Evolutionary conservation across 805 yeast genomes (phyloP).

Genomic region (Wickerhamiella spandovensis): DNA sequence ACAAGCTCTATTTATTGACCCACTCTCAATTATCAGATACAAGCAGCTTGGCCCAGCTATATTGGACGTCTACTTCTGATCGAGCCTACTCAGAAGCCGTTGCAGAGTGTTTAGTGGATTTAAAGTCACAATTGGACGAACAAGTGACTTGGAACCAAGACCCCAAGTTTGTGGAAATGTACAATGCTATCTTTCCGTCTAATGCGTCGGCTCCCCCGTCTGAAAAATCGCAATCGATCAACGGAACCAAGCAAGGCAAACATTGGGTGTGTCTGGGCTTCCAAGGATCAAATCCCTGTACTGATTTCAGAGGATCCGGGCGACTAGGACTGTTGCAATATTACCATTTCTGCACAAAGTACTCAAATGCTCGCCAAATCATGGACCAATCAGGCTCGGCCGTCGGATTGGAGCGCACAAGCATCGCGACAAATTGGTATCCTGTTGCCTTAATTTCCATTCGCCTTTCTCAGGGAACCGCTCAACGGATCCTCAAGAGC

Average conservation of each 20-base stretch:
- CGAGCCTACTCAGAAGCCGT: background rate
- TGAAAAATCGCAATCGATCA: too few species aligned
- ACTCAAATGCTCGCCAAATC: constrained; percentile 10
- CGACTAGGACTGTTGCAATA: constrained; percentile 18
- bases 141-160: background rate
- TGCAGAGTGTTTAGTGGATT: background rate
- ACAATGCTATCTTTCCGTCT: background rate
- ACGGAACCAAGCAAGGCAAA: background rate
- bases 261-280: constrained; percentile 29
- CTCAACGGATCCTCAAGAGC: background rate
- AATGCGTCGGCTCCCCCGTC: too few species aligned
- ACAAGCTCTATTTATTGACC: background rate
- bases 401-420: background rate
- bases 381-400: constrained; percentile 19
- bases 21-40: background rate
- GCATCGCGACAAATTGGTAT: constrained; percentile 20
- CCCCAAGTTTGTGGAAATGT: background rate
- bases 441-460: constrained; percentile 25
- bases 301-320: constrained; percentile 28
- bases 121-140: background rate
- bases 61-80: background rate
- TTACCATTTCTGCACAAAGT: constrained; percentile 13
- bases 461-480: constrained; percentile 11
- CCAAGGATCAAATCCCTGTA: constrained; percentile 27
- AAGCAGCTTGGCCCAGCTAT: background rate